Base-by-base conservation (phyloP, 768 basidiomycete genomes). In the Calocybe indica region DNA sequence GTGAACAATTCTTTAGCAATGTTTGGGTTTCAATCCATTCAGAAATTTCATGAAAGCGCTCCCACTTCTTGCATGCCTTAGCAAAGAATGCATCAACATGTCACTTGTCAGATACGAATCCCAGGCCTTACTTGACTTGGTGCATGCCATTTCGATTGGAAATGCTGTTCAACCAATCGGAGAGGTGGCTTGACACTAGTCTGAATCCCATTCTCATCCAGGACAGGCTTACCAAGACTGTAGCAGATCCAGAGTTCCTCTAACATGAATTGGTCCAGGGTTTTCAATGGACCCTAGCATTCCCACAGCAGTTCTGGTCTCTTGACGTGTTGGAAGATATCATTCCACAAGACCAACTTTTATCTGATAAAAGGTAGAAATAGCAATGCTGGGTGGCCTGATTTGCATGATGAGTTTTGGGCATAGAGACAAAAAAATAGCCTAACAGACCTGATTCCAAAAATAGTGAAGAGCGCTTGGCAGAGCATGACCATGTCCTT, bases 31-130 rank as follows among this genome's bases (percentile, higher is more conserved):
- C 48, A 29, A 61, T 57, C 43, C 48, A 61, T 31, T 58, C 55
- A 11, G 56, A 58, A 34, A 61, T 52, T 43, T 59, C 56, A 32
- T 49, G 53, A 47, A 59, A 59, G 2, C 54, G 53, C 45, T 58
- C 52, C 58, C 60, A 62, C 6, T 45, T 38, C 38, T 59, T 59
- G 3, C 49, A 40, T 10, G 44, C 48, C 58, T 61, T 36, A 7
- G 22, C 12, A 11, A 8, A 47, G 35, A 15, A 5, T 11, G 62
- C 64, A 49, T 74, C 62, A 15, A 68, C 69, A 31, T 59, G 62
- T 11, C 69, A 67, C 48, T 61, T 42, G n/a, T 42, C 29, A n/a
- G 5, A 14, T 6, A 5, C n/a, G n/a, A 10, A 33, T n/a, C 88
- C 79, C 11, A 84, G 68, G 61, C 85, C 14, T 44, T n/a, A n/a